A percentile compares a stretch with the other conserved stretches of the same genome.
Evolutionary conservation across 106 monocot species (phyloP).

Genomic region (Cymbidium sinense): DNA sequence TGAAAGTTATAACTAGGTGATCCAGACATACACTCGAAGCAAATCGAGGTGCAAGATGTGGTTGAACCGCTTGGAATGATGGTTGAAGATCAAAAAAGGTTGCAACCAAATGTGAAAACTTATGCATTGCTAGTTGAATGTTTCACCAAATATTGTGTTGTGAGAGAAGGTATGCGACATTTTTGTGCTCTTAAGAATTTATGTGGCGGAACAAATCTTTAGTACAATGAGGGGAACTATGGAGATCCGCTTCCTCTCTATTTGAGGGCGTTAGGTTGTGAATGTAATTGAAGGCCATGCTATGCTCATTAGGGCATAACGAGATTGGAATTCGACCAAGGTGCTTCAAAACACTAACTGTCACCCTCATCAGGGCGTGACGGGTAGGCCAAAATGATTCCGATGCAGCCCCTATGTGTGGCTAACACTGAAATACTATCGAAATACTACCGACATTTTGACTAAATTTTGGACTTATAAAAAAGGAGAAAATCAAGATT

Average conservation of each 20-base stretch:
- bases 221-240: slow-evolving; percentile 80
- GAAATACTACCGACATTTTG: too few relatives aligned
- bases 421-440: too few relatives aligned
- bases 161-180: slow-evolving; percentile 86
- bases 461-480: too few relatives aligned
- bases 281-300: too few relatives aligned
- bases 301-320: too few relatives aligned
- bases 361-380: too few relatives aligned
- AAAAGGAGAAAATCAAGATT: too few relatives aligned
- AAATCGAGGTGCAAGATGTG: slow-evolving; percentile 83
- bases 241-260: slow-evolving; percentile 98
- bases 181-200: slow-evolving; percentile 80
- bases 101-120: slow-evolving; percentile 92
- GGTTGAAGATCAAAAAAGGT: slow-evolving; percentile 88
- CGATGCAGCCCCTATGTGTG: too few relatives aligned
- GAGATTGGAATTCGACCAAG: too few relatives aligned
- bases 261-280: slow-evolving; percentile 85
- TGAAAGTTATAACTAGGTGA: slow-evolving; percentile 92
- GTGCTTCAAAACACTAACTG: too few relatives aligned
- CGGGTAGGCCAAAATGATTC: too few relatives aligned
- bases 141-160: slow-evolving; percentile 85
- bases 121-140: slow-evolving; percentile 91
- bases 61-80: slow-evolving; percentile 96
- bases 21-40: slow-evolving; percentile 92
- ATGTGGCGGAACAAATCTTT: slow-evolving; percentile 53